Evolutionary conservation across 345 rosid genomes (phyloP), one percentile per base, ranked within the genome.

Genomic region (Erodium maritimum): DNA sequence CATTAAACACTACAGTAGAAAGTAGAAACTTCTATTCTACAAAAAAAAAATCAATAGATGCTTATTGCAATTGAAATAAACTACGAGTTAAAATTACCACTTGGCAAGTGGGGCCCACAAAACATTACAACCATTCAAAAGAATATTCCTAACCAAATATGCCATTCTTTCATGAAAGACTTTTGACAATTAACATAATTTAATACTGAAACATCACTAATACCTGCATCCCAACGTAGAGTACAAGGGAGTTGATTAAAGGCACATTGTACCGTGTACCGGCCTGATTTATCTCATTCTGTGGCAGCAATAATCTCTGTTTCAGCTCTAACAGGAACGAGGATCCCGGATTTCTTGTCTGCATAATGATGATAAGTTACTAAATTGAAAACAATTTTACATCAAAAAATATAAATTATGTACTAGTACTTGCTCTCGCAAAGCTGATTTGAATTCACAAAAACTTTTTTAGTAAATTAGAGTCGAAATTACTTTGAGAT

Each of bases 191-290:
- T 29, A 29, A 3, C 25, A 21, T 11, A 21, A 17, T 12, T 17
- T 11, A 9, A 8, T 19, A 21, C 20, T 20, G 16, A 10, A 54
- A 21, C 22, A 20, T 11, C 17, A 21, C 17, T 19, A 0, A 48
- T 75, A 94, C 99, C 97, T 94, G 99, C 96, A 94, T 87, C 65
- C 99, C 99, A 14, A 89, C 83, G 73, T 94, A 94, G 60, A 94
- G 90, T 69, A 94, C 97, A 54, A 94, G 90, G 53, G 99, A 94
- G 72, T 94, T 94, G 61, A 94, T 90, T 72, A 94, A 75, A 11
- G 95, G 88, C 54, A 85, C 95, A 55, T 81, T 91, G 77, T 94
- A 90, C 61, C 78, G 84, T 4, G 99, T 85, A 58, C 99, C 96
- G 25, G 99, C 88, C 11, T 78, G 57, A 13, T 82, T 79, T 67